These are phyloP conservation scores for Beauveria brongniartii DNA, from an alignment of 2,329 filamentous ascomycete species.

Conservation along the genomic window DNA sequence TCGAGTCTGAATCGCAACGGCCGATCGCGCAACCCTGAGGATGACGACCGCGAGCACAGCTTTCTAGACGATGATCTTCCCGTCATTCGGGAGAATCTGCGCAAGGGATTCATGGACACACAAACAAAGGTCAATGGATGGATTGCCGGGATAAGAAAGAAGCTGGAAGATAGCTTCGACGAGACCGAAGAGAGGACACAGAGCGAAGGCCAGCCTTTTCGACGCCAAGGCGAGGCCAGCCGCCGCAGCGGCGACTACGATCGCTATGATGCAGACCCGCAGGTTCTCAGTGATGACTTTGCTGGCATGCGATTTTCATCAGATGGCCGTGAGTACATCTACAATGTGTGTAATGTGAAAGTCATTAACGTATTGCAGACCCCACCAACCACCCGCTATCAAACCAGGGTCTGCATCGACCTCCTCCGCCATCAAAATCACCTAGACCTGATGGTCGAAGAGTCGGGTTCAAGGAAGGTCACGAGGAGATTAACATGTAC, in stretches of 20 bases:
- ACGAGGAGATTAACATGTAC: constrained; percentile 76
- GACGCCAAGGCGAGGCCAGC: constrained; percentile 52
- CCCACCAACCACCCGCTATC: constrained; percentile 52
- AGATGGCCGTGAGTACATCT: constrained; percentile 48
- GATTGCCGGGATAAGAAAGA: constrained; percentile 88
- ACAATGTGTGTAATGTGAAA: neutral
- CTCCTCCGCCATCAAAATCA: constrained; percentile 45
- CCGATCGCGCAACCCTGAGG: constrained; percentile 29
- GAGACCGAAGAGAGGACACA: constrained; percentile 49
- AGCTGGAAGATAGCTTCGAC: constrained; percentile 79
- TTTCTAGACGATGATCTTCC: constrained; percentile 96
- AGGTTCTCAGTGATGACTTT: constrained; percentile 86
- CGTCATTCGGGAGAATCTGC: constrained; percentile 84
- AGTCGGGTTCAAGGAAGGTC: constrained; percentile 51
- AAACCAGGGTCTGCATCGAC: constrained; percentile 76
- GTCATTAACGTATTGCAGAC: constrained; percentile 19
- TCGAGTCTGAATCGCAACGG: constrained; percentile 31
- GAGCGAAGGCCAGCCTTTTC: constrained; percentile 22
- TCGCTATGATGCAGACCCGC: constrained; percentile 89
- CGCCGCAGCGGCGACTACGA: constrained; percentile 80
- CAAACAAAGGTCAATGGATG: constrained; percentile 88
- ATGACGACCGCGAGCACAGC: constrained; percentile 69
- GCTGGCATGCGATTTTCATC: constrained; percentile 55
- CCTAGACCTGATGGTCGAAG: constrained; percentile 44
- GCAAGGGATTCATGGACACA: constrained; percentile 90